phyloP scores from a whole-genome alignment of 1,284 basidiomycete species.

The Naganishia albida region DNA sequence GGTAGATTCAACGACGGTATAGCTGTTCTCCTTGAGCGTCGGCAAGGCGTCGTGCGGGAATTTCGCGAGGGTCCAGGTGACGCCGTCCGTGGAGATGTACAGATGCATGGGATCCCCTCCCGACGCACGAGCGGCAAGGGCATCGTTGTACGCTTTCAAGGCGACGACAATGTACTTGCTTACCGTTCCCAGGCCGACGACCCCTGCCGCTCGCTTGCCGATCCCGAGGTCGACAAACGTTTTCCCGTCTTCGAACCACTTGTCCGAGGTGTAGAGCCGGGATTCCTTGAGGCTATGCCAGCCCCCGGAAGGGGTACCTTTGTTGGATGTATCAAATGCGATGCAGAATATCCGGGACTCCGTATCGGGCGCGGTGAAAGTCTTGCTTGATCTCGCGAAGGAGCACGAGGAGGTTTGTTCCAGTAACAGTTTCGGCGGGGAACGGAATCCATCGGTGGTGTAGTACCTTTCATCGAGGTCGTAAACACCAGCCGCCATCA shows the following conservation, averaged over 20 bases:
- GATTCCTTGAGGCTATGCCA: constrained; percentile 63
- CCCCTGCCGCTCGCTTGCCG: constrained; percentile 77
- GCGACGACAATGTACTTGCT: constrained; percentile 88
- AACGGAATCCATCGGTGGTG: constrained; percentile 76
- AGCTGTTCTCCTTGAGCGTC: constrained; percentile 58
- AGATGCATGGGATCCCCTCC: constrained; percentile 71
- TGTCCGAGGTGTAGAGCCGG: constrained; percentile 73
- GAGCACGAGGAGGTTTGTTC: constrained; percentile 72
- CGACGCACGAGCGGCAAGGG: constrained; percentile 6
- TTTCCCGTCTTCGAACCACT: constrained; percentile 71
- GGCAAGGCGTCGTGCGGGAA: constrained; percentile 54
- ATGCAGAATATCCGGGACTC: constrained; percentile 80
- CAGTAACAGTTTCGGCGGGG: constrained; percentile 63
- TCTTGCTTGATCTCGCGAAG: constrained; percentile 81
- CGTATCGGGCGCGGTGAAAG: constrained; percentile 64
- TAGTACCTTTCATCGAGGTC: constrained; percentile 91
- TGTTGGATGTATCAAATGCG: constrained; percentile 67
- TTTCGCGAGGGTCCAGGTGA: constrained; percentile 62
- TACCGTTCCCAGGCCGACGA: constrained; percentile 85
- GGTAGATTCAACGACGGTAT: constrained; percentile 92
- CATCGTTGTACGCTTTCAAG: constrained; percentile 59
- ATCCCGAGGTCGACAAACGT: constrained; percentile 76
- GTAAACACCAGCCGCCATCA: too few relatives aligned
- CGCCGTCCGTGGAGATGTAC: constrained; percentile 79
- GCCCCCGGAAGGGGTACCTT: constrained; percentile 43